phyloP scores from a whole-genome alignment of 2,329 filamentous ascomycete species.

The Clonostachys solani region DNA sequence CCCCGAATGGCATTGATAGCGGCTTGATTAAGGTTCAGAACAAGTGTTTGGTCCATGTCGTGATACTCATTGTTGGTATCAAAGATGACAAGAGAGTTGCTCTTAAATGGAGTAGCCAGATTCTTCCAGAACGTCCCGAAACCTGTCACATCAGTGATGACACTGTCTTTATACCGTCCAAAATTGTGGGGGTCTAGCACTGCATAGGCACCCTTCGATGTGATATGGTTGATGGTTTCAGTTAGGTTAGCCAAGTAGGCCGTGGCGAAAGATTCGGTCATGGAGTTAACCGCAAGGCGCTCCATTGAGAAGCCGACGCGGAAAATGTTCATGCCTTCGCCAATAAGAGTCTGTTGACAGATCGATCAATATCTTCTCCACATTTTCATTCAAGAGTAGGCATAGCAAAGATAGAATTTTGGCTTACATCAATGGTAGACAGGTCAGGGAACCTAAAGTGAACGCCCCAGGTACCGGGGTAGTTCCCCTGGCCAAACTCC shows the following conservation, averaged over 20 bases:
- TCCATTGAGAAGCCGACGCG: background rate
- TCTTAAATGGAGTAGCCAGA: conserved; percentile 45
- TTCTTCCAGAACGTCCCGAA: conserved; percentile 45
- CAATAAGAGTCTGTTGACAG: background rate
- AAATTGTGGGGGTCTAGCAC: background rate
- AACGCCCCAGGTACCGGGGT: background rate
- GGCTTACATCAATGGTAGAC: background rate
- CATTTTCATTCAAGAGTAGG: too few relatives aligned
- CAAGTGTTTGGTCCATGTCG: conserved; percentile 54
- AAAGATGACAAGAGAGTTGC: conserved; percentile 52
- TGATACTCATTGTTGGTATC: conserved; percentile 67
- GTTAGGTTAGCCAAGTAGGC: background rate
- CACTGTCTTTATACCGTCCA: background rate
- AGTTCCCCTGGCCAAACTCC: background rate
- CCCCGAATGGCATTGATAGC: conserved; percentile 58
- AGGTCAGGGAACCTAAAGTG: background rate
- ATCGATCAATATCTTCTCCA: too few relatives aligned
- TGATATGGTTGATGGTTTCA: background rate
- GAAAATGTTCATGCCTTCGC: background rate
- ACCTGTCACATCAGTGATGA: background rate
- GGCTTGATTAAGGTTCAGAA: conserved; percentile 58
- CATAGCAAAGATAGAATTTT: too few relatives aligned
- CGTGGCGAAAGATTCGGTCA: background rate
- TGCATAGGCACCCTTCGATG: background rate
- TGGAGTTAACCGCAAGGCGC: background rate